phyloP scores from a whole-genome alignment of 1,284 basidiomycete genomes.

The Bjerkandera adusta region DNA sequence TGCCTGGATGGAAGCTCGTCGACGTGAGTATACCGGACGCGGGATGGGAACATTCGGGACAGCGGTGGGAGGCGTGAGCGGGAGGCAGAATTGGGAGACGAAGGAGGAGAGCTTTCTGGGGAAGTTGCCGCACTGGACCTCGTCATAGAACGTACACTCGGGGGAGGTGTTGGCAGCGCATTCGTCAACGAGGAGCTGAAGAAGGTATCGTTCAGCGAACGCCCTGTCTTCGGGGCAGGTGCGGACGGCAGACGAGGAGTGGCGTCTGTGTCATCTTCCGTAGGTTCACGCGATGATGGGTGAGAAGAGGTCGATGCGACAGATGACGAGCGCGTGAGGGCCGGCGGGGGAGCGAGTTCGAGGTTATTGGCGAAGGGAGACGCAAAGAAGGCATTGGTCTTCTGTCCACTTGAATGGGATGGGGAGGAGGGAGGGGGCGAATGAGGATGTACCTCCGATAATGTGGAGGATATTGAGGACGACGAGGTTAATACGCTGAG shows the following conservation, averaged over 20 bases:
- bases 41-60: conserved; percentile 34
- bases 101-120: conserved; percentile 24
- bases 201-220: conserved; percentile 33
- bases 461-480: conserved; percentile 24
- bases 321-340: conserved; percentile 21
- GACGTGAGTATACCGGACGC: conserved; percentile 26
- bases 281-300: conserved; percentile 21
- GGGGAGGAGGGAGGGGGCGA: conserved; percentile 22
- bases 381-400: conserved; percentile 32
- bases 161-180: conserved; percentile 28
- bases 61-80: conserved; percentile 25
- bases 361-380: conserved; percentile 26
- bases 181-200: conserved; percentile 24
- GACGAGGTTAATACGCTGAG: conserved; percentile 27
- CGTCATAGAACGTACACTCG: conserved; percentile 28
- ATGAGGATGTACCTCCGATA: conserved; percentile 16
- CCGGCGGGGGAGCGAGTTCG: conserved; percentile 28
- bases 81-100: conserved; percentile 23
- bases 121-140: conserved; percentile 20
- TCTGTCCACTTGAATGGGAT: conserved; percentile 23
- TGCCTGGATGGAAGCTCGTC: conserved; percentile 19
- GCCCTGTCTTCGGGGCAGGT: conserved; percentile 18
- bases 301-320: conserved; percentile 17
- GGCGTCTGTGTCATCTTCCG: conserved; percentile 14
- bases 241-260: conserved; percentile 13